Evolutionary conservation across 495 filamentous ascomycete species (phyloP).

Genomic region (Venustampulla echinocandica): DNA sequence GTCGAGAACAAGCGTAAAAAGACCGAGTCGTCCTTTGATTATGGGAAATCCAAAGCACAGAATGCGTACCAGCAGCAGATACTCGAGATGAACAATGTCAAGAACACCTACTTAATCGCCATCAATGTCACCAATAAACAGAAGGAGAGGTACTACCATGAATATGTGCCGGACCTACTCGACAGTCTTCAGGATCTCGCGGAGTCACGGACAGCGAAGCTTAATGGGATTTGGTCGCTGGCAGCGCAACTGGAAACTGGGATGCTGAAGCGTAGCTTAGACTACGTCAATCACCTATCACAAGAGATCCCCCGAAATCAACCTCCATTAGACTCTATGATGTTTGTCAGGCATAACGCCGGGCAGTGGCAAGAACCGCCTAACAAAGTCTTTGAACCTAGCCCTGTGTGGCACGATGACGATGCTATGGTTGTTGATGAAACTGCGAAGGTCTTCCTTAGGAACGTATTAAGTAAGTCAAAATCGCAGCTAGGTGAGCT

Average conservation of each 20-base stretch:
- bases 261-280: slow-evolving; percentile 60
- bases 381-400: slow-evolving; percentile 84
- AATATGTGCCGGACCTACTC: slow-evolving; percentile 89
- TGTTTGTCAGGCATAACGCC: slow-evolving; percentile 92
- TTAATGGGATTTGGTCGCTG: slow-evolving; percentile 79
- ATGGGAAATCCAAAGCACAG: slow-evolving; percentile 77
- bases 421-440: slow-evolving; percentile 75
- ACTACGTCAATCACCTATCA: slow-evolving; percentile 59
- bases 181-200: slow-evolving; percentile 88
- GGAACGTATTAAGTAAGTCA: slow-evolving; percentile 85
- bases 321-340: slow-evolving; percentile 84
- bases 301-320: slow-evolving; percentile 83
- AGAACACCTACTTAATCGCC: slow-evolving; percentile 92
- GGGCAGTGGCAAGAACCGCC: slow-evolving; percentile 69
- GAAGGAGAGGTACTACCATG: slow-evolving; percentile 93
- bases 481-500: slow-evolving; percentile 72
- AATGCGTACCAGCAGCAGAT: slow-evolving; percentile 83
- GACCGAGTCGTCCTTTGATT: slow-evolving; percentile 80
- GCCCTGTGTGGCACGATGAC: slow-evolving; percentile 96
- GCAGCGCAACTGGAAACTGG: slow-evolving; percentile 69
- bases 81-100: slow-evolving; percentile 89
- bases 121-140: slow-evolving; percentile 96
- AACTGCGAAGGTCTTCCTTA: slow-evolving; percentile 75
- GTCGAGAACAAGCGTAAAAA: slow-evolving; percentile 94
- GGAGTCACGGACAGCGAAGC: slow-evolving; percentile 70